Evolutionary conservation across 192 early-diverging fungal genomes (phyloP), one percentile per base, ranked within the genome.

Genomic region (Linderina pennispora): DNA sequence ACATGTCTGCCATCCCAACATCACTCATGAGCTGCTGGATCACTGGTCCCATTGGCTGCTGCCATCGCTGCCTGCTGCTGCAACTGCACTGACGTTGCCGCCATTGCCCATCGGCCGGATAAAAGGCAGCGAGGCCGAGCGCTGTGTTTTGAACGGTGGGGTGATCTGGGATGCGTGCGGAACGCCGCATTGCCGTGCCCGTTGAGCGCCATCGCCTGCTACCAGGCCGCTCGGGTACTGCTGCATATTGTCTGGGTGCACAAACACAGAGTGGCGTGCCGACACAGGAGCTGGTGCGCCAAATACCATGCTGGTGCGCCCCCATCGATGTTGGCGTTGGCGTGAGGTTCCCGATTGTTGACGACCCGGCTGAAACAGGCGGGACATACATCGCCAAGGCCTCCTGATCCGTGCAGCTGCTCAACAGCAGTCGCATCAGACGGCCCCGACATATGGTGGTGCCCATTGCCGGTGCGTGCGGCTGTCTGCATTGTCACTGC

Each of bases 71-170:
- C 36, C 58, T 53, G 50, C 56, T 59, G 46, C 58, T 61, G 18
- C 44, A 48, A 25, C 51, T 64, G n/a, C n/a, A n/a, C n/a, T n/a
- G n/a, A n/a, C 35, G 26, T 23, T 31, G 17, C 24, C 37, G 17
- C 15, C 44, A 23, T 32, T 45, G 0, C 48, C 28, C 4, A 34
- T 51, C 17, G 61, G 16, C 35, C 56, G 60, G 17, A 72, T 63
- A 31, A 62, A 72, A 16, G 68, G 68, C 11, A 72, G 68, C 9
- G 68, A 72, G 4, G 68, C 68, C 15, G 68, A 72, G 3, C 68
- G 61, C 50, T 72, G 68, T 3, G 68, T 72, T 57, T 72, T 72
- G 21, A 64, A 32, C 9, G 54, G 58, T 39, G 52, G 40, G 3
- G 52, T 40, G 14, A 49, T n/a, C n/a, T n/a, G n/a, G n/a, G n/a